These are phyloP conservation scores for Sicyos edulis DNA, from an alignment of 306 rosid species.

Conservation along the genomic window DNA sequence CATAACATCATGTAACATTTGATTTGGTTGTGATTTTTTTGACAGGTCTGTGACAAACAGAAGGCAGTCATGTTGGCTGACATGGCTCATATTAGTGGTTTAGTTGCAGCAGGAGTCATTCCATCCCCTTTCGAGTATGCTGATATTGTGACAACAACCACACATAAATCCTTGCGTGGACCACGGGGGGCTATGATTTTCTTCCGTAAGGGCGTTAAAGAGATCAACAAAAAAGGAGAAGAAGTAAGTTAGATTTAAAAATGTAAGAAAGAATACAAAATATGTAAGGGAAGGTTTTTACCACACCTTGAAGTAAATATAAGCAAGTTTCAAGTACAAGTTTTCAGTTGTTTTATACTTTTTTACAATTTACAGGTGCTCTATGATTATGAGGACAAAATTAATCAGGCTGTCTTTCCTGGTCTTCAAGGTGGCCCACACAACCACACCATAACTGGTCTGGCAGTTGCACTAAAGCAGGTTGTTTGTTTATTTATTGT, in stretches of 20 bases:
- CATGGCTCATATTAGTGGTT: too few species aligned
- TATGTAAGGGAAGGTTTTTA: neutral
- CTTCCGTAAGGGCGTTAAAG: too few species aligned
- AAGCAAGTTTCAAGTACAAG: constrained; percentile 22
- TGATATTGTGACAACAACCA: too few species aligned
- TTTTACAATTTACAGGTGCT: constrained; percentile 43
- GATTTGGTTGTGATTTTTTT: neutral
- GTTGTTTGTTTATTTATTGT: constrained; percentile 28
- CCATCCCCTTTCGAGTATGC: too few species aligned
- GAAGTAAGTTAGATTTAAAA: neutral
- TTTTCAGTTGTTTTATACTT: constrained; percentile 18
- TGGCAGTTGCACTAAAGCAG: constrained; percentile 95
- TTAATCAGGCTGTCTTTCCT: constrained; percentile 35
- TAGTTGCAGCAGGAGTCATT: too few species aligned
- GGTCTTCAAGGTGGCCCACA: constrained; percentile 92
- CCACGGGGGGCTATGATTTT: too few species aligned
- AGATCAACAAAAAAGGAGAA: too few species aligned
- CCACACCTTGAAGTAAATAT: constrained; percentile 8
- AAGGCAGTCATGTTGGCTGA: too few species aligned
- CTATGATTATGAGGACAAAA: constrained; percentile 71
- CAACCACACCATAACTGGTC: constrained; percentile 81
- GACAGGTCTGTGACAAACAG: too few species aligned
- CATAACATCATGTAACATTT: neutral
- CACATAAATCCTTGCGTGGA: too few species aligned
- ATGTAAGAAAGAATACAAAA: constrained; percentile 6